A percentile compares a stretch with the other conserved stretches of the same genome.
phyloP scores from a whole-genome alignment of 2,329 filamentous ascomycete species.

The Colletotrichum spinosum region DNA sequence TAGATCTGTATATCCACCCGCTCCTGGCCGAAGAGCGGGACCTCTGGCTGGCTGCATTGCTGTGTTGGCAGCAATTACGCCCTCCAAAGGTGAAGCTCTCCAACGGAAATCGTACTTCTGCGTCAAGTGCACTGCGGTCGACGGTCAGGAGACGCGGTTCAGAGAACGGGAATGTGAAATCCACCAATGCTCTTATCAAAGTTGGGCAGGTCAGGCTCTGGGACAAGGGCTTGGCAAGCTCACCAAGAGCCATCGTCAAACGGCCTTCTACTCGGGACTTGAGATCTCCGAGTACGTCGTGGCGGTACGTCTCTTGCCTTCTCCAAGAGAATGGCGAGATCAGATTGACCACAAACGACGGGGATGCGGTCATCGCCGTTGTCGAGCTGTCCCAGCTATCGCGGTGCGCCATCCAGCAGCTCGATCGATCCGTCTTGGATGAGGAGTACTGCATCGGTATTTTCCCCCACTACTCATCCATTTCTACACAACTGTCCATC shows the following conservation, averaged over 20 bases:
- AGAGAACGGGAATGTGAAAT: conserved; percentile 40
- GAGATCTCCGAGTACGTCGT: conserved; percentile 69
- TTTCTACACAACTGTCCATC: conserved; percentile 78
- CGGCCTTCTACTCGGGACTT: conserved; percentile 69
- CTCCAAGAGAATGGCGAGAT: conserved; percentile 95
- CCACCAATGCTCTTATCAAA: conserved; percentile 83
- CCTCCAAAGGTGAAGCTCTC: conserved; percentile 67
- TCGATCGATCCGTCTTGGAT: conserved; percentile 90
- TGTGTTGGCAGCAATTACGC: conserved; percentile 84
- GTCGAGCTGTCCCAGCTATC: conserved; percentile 91
- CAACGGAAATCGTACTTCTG: conserved; percentile 54
- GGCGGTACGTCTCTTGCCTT: conserved; percentile 92
- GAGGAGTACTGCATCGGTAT: conserved; percentile 96
- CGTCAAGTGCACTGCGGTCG: conserved; percentile 50
- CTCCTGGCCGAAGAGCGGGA: conserved; percentile 75
- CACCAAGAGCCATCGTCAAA: conserved; percentile 67
- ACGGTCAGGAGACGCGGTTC: conserved; percentile 38
- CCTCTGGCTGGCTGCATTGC: conserved; percentile 81
- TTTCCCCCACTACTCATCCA: conserved; percentile 89
- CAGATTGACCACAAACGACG: conserved; percentile 88
- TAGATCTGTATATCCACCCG: conserved; percentile 75
- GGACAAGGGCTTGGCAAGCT: conserved; percentile 77
- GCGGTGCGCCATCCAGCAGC: conserved; percentile 87
- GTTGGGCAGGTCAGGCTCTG: conserved; percentile 91
- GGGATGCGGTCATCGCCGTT: conserved; percentile 81